Evolutionary conservation across 345 rosid genomes (phyloP), one percentile per base, ranked within the genome.

Genomic region (Ailanthus altissimus): DNA sequence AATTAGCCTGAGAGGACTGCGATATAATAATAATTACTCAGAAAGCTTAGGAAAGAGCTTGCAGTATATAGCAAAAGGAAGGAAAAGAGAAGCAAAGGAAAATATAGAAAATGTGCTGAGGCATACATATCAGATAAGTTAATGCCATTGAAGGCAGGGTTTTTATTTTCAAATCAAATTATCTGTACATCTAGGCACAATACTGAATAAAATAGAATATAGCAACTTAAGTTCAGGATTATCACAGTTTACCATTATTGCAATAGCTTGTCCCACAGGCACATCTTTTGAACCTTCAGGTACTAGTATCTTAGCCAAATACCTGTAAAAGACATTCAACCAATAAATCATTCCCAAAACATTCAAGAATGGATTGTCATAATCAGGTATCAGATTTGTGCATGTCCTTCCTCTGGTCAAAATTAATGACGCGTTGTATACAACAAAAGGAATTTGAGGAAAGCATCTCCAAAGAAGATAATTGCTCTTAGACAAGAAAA

Each of bases 271-370:
- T 80, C 97, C 96, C 42, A 95, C 93, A 80, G 96, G 89, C 64
- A 90, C 89, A 83, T 95, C 97, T 85, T 93, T 95, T 57, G 99
- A 84, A 79, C 99, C 99, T 75, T 93, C 98, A 66, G 93, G 88
- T 56, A 84, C 88, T 79, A 95, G 72, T 76, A 93, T 89, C 89
- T 92, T 95, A 57, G 97, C 99, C 88, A 95, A 81, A 89, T 77
- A 95, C 82, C 97, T 95, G 89, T 80, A 86, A 67, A 61, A 78
- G 50, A 75, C 13, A 62, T 64, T 70, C 70, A 73, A 75, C 71
- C 49, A 43, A 76, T 63, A 53, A 59, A 73, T 47, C 45, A 51
- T 23, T 14, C 38, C 2, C 69, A 73, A 73, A 69, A 50, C 47
- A 65, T 32, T 40, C 5, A 11, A 28, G 65, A 68, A 72, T 71